Percentiles rank a stretch among this genome's conserved stretches.
phyloP scores from a whole-genome alignment of 2,329 filamentous ascomycete species.

The Colletotrichum sp. region DNA sequence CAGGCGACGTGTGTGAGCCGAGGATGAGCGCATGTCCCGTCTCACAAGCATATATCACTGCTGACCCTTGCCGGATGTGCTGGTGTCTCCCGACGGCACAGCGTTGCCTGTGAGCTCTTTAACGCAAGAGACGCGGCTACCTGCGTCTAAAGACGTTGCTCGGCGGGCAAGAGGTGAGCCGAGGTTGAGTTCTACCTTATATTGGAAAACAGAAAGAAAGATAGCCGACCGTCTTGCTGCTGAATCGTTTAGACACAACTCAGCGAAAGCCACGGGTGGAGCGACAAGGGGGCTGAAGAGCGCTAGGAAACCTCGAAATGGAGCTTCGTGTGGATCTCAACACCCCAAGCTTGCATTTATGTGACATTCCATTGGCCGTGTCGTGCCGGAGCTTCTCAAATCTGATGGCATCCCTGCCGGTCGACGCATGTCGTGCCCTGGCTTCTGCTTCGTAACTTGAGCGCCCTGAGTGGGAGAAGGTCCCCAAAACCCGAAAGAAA shows the following conservation, averaged over 20 bases:
- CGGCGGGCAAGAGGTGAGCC: not conserved
- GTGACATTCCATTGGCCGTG: conserved; percentile 1
- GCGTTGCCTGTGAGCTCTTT: not conserved
- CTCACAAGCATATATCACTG: not conserved
- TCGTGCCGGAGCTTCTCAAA: conserved; percentile 12
- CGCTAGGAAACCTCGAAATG: conserved; percentile 5
- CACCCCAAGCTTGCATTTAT: conserved; percentile 15
- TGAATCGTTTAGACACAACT: not conserved
- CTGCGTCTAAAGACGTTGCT: not conserved
- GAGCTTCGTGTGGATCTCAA: conserved; percentile 14
- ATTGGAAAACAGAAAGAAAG: not conserved
- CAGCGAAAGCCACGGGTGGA: conserved; percentile 2
- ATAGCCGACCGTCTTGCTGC: not conserved
- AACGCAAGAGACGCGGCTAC: not conserved
- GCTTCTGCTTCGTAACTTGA: conserved; percentile 18
- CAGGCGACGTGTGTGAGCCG: not conserved
- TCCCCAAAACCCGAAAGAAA: not conserved
- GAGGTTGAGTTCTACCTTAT: not conserved
- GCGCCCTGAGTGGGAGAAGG: conserved; percentile 10
- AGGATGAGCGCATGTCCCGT: not conserved
- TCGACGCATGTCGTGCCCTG: conserved; percentile 13
- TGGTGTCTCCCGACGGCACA: not conserved
- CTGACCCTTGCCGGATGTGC: not conserved
- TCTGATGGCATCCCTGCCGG: not conserved
- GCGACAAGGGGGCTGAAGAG: not conserved